Percentiles rank a stretch among this genome's conserved stretches.
Conservation (phyloP, 106 monocot species). For the Allium sativum region DNA sequence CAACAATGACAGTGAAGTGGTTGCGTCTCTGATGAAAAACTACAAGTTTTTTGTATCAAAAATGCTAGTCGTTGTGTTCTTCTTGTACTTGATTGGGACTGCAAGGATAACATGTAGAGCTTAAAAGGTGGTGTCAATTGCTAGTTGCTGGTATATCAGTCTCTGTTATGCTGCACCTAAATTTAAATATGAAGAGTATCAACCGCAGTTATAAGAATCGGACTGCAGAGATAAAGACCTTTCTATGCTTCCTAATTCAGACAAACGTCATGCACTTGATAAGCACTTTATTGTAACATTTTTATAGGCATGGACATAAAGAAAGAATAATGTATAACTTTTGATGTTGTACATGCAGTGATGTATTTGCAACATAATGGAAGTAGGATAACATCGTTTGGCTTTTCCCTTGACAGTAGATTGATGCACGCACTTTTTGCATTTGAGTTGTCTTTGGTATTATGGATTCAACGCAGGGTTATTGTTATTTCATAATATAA, state of each 20-base stretch:
- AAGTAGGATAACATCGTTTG: constrained; percentile 73
- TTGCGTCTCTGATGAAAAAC: too few relatives aligned
- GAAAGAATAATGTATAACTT: background rate
- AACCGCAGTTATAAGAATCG: background rate
- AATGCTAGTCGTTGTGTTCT: too few relatives aligned
- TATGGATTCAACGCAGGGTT: constrained; percentile 84
- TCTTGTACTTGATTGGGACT: constrained; percentile 70
- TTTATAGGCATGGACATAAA: background rate
- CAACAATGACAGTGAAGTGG: too few relatives aligned
- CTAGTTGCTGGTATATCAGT: constrained; percentile 61
- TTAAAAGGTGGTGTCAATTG: constrained; percentile 47
- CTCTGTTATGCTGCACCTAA: constrained; percentile 17
- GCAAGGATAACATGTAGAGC: constrained; percentile 80
- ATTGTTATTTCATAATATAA: constrained; percentile 27
- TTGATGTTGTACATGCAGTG: constrained; percentile 28
- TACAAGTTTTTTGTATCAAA: too few relatives aligned
- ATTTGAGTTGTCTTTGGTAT: constrained; percentile 70
- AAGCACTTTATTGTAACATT: background rate
- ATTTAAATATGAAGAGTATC: background rate
- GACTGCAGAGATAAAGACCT: background rate
- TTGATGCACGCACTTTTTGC: constrained; percentile 77
- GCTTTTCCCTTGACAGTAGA: constrained; percentile 65
- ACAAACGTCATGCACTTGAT: constrained; percentile 29
- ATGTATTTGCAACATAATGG: constrained; percentile 68
- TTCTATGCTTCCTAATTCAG: background rate